Evolutionary conservation across 1,284 basidiomycete species (phyloP), one percentile per base, ranked within the genome.

Genomic region (Rugosomyces carneus): DNA sequence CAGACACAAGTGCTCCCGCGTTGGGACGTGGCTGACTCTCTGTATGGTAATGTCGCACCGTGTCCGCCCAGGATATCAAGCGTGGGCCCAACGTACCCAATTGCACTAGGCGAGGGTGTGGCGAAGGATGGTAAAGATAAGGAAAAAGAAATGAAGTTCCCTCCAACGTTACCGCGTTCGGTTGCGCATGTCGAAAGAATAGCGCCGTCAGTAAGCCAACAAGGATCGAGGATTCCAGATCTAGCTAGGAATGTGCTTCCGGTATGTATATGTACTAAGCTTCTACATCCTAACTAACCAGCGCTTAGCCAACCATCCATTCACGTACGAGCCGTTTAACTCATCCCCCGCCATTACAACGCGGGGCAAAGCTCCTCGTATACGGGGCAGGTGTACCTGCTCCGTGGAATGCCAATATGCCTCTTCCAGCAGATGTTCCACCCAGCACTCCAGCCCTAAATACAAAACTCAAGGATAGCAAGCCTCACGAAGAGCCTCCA

Each of bases 1-100:
- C 73, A 81, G 44, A 66, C 73, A 1, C 77, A 84, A 57, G 63
- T 62, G 10, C 63, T 66, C n/a, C 68, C 80, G 1, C 74, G 82
- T 3, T 88, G 84, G 81, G 80, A 84, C 11, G 63, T 78, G 2
- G 68, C 81, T 5, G 76, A 84, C 49, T 80, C 82, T 0, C 59
- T 88, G 31, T 87, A 76, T 54, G 76, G 71, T 0, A 72, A 66
- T 31, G 67, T 75, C 0, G 65, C 69, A 0, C 78, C 81, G 3
- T 79, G 78, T 53, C 57, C 71, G 3, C 83, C 82, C 0, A 72
- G 82, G 19, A 69, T 80, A 2, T 64, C 75, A 19, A 65, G 72
- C 3, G 73, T 79, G 35, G 73, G 71, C 2, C 80, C 80, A 11
- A 73, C 76, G 2, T 77, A 73, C 56, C 72, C 81, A 5, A 60